A percentile compares a stretch with the other conserved stretches of the same genome.
phyloP scores from a whole-genome alignment of 129 eudicot species.

The Artemisia tridentata region DNA sequence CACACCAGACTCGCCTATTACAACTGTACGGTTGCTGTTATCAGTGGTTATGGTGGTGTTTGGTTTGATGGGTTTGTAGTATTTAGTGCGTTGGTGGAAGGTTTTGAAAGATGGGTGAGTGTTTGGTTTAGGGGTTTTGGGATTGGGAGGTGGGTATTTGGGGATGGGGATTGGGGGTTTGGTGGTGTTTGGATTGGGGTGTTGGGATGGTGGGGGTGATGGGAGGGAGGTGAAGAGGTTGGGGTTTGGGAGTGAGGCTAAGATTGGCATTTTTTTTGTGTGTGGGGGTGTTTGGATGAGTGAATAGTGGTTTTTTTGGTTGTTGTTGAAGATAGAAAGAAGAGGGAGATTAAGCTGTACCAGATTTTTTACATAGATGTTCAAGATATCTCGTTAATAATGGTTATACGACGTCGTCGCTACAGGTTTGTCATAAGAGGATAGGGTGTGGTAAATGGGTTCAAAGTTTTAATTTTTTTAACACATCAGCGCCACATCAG shows the following conservation, averaged over 20 bases:
- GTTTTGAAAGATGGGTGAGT: constrained; percentile 66
- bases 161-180: constrained; percentile 77
- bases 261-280: constrained; percentile 28
- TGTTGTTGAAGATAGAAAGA: too few relatives aligned
- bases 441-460: too few relatives aligned
- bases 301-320: too few relatives aligned
- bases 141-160: constrained; percentile 65
- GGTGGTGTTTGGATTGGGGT: constrained; percentile 34
- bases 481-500: too few relatives aligned
- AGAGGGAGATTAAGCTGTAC: too few relatives aligned
- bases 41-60: constrained; percentile 36
- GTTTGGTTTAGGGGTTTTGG: constrained; percentile 19
- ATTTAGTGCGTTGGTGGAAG: constrained; percentile 71
- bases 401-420: too few relatives aligned
- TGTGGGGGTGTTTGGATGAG: too few relatives aligned
- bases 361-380: too few relatives aligned
- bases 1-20: constrained; percentile 73
- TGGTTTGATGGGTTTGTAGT: constrained; percentile 67
- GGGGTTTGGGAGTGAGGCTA: constrained; percentile 55
- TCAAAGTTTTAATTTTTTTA: too few relatives aligned
- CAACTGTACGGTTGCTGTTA: constrained; percentile 59
- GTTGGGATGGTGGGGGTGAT: constrained; percentile 46
- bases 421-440: too few relatives aligned
- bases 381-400: too few relatives aligned
- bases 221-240: constrained; percentile 79